Conservation (phyloP, 163 green algal species). For the Trebouxia gelatinosa region DNA sequence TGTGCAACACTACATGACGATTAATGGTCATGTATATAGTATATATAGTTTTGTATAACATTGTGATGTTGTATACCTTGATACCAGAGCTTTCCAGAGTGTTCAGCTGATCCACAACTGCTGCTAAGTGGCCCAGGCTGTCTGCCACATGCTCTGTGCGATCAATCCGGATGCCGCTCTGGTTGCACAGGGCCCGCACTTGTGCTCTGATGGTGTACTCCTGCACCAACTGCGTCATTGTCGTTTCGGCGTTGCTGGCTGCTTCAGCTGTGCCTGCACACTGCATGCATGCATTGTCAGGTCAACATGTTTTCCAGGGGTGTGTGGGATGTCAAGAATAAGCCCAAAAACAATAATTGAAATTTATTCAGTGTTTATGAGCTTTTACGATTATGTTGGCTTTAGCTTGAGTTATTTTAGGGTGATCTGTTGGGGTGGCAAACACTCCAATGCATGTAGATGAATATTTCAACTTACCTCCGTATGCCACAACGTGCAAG, state of each 20-base stretch:
- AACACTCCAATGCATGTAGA: no score
- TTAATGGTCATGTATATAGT: no score
- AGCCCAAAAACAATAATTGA: no score
- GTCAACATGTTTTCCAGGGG: background rate
- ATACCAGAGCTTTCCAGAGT: no score
- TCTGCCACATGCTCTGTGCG: conserved; percentile 63
- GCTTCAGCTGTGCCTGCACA: conserved; percentile 50
- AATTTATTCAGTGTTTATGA: no score
- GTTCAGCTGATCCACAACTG: conserved; percentile 50
- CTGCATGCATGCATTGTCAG: background rate
- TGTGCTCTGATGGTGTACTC: conserved; percentile 43
- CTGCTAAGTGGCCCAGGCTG: conserved; percentile 48
- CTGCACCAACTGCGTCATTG: conserved; percentile 65
- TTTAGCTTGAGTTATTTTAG: no score
- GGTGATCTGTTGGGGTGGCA: no score
- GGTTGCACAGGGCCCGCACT: conserved; percentile 27
- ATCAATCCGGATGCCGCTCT: conserved; percentile 38
- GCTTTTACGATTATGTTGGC: no score
- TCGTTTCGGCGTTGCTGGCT: conserved; percentile 64
- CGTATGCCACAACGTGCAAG: no score
- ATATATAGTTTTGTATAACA: background rate
- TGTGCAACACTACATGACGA: no score
- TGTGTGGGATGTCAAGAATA: no score
- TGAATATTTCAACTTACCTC: no score
- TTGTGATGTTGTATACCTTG: background rate